A percentile compares a stretch with the other conserved stretches of the same genome.
Conservation (phyloP, 768 basidiomycete species). For the Astraeus odoratus region DNA sequence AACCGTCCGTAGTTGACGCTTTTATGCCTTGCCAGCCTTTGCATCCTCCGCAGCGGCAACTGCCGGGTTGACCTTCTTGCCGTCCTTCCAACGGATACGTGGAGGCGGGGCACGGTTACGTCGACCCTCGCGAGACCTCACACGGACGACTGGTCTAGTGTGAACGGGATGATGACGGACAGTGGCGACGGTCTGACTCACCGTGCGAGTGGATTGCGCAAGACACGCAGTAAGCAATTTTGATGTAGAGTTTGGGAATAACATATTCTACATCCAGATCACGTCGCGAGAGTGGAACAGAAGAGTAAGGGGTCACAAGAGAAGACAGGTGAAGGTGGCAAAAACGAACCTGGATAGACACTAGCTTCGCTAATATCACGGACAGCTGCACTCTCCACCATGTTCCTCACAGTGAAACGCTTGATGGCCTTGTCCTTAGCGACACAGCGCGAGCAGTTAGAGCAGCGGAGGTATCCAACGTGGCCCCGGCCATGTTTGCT, state of each 20-base stretch:
- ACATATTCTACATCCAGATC: conserved; percentile 68
- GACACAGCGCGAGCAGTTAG: conserved; percentile 98
- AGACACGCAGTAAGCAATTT: conserved; percentile 97
- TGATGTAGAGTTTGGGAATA: conserved; percentile 96
- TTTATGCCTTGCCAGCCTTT: conserved; percentile 55
- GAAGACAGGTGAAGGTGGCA: background rate
- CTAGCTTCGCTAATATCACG: conserved; percentile 95
- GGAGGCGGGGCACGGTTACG: conserved; percentile 97
- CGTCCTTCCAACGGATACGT: conserved; percentile 91
- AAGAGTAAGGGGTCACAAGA: background rate
- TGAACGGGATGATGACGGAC: background rate
- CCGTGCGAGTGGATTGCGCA: conserved; percentile 99
- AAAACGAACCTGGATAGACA: conserved; percentile 73
- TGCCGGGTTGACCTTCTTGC: conserved; percentile 94
- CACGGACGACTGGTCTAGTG: conserved; percentile 87
- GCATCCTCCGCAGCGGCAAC: conserved; percentile 90
- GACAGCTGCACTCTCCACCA: conserved; percentile 98
- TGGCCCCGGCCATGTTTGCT: conserved; percentile 99
- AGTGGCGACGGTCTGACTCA: conserved; percentile 31
- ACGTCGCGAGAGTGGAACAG: too few species aligned
- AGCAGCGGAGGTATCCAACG: conserved; percentile 91
- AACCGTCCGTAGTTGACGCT: conserved; percentile 8
- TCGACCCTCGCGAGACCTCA: conserved; percentile 91
- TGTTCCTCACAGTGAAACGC: conserved; percentile 98
- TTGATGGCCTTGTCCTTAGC: conserved; percentile 99